Conservation (phyloP, 371 early-diverging fungal genomes). For the Apophysomyces elegans region DNA sequence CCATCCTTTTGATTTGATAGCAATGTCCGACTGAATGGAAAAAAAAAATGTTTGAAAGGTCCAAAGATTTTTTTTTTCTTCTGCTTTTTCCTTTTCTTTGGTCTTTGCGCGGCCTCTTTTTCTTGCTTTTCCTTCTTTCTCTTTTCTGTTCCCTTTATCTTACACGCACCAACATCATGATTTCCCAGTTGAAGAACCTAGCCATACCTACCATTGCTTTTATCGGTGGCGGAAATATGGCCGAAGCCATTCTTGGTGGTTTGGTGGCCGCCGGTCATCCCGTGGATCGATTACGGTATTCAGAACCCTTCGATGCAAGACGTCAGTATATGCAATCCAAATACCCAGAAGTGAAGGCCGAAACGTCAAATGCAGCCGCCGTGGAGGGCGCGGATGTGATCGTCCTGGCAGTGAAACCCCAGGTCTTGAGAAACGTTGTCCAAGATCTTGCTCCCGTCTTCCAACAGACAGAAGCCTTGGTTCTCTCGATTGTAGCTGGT, state of each 20-base stretch:
- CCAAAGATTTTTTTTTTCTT: no score
- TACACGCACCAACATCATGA: not conserved
- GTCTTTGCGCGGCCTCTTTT: not conserved
- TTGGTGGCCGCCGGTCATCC: conserved; percentile 75
- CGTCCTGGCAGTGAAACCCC: conserved; percentile 91
- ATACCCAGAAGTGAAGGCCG: conserved; percentile 55
- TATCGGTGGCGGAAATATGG: conserved; percentile 96
- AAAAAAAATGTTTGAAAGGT: conserved; percentile 3
- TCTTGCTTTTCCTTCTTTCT: conserved; percentile 11
- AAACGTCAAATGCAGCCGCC: conserved; percentile 38
- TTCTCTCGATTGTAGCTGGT: conserved; percentile 88
- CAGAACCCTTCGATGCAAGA: conserved; percentile 78
- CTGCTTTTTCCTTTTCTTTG: not conserved
- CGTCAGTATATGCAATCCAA: conserved; percentile 66
- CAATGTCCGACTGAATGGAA: conserved; percentile 1
- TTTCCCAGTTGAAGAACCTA: conserved; percentile 1
- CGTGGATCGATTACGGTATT: conserved; percentile 70
- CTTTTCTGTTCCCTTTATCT: not conserved
- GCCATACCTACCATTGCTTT: conserved; percentile 58
- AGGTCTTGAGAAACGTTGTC: conserved; percentile 77
- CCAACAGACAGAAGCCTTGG: conserved; percentile 16
- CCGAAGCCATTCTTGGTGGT: conserved; percentile 90
- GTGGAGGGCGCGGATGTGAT: conserved; percentile 70
- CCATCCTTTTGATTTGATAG: conserved; percentile 6
- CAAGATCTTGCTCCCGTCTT: conserved; percentile 42